A percentile compares a stretch with the other conserved stretches of the same genome.
phyloP scores from a whole-genome alignment of 768 basidiomycete genomes.

The Russula vinacea region DNA sequence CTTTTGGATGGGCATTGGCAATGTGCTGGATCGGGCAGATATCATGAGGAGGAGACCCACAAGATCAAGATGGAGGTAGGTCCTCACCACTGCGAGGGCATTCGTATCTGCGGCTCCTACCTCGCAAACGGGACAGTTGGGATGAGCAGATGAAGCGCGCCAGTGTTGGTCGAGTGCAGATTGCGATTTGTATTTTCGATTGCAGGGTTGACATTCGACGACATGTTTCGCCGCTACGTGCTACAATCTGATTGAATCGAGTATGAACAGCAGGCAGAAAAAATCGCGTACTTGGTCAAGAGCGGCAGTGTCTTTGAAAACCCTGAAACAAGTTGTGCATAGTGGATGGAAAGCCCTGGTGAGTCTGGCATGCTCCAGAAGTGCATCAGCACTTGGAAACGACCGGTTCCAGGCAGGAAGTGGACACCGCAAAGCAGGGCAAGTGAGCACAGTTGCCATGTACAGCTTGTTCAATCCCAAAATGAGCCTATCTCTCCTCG shows the following conservation, averaged over 20 bases:
- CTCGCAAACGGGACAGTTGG: conserved; percentile 22
- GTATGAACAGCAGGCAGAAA: background rate
- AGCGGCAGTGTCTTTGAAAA: conserved; percentile 24
- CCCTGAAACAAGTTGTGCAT: conserved; percentile 15
- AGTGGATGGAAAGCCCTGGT: conserved; percentile 15
- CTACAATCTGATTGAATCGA: conserved; percentile 8
- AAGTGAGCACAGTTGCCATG: conserved; percentile 11
- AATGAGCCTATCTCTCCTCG: background rate
- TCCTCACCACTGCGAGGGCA: conserved; percentile 24
- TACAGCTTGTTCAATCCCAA: background rate
- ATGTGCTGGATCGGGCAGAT: conserved; percentile 16
- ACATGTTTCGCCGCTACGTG: conserved; percentile 28
- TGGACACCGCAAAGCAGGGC: conserved; percentile 21
- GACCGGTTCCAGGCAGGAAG: conserved; percentile 15
- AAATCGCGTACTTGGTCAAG: conserved; percentile 19
- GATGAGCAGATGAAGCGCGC: conserved; percentile 24
- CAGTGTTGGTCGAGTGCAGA: conserved; percentile 27
- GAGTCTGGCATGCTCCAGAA: conserved; percentile 23
- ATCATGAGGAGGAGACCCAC: conserved; percentile 10
- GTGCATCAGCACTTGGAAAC: conserved; percentile 20
- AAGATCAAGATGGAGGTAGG: background rate
- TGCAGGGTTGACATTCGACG: conserved; percentile 20
- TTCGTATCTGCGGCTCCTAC: conserved; percentile 7
- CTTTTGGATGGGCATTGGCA: conserved; percentile 22
- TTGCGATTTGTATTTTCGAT: conserved; percentile 22